These are phyloP conservation scores for Magnaporthales sp. DNA, from an alignment of 2,329 filamentous ascomycete species.

Conservation along the genomic window DNA sequence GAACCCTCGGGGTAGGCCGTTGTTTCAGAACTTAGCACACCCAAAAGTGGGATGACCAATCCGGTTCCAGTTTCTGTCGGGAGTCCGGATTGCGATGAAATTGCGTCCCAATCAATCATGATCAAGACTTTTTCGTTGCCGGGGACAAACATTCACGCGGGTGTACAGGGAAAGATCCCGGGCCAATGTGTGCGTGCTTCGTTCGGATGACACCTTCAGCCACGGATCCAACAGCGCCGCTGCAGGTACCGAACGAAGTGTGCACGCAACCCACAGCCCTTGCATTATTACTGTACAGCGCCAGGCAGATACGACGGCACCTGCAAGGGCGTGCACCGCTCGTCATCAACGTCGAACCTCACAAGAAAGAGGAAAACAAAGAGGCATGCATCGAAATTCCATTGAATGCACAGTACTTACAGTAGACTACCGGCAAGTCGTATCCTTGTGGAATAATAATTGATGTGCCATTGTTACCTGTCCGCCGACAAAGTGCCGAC, in stretches of 20 bases:
- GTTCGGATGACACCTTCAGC: not conserved
- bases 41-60: not conserved
- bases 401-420: no score
- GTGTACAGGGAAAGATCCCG: not conserved
- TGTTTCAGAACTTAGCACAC: not conserved
- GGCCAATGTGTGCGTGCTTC: not conserved
- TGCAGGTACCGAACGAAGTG: not conserved
- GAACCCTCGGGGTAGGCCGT: not conserved
- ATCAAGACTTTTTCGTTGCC: not conserved
- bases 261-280: not conserved
- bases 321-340: not conserved
- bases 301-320: not conserved
- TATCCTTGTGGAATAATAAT: no score
- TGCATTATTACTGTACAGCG: not conserved
- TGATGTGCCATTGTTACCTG: not conserved
- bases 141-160: not conserved
- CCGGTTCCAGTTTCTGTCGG: not conserved
- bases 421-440: no score
- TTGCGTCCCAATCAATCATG: not conserved
- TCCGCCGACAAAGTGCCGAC: not conserved
- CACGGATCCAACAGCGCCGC: not conserved
- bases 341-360: not conserved
- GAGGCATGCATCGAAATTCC: no score
- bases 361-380: no score
- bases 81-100: not conserved